phyloP scores from a whole-genome alignment of 176 grass and related monocot species.

The Aechmea fasciata region DNA sequence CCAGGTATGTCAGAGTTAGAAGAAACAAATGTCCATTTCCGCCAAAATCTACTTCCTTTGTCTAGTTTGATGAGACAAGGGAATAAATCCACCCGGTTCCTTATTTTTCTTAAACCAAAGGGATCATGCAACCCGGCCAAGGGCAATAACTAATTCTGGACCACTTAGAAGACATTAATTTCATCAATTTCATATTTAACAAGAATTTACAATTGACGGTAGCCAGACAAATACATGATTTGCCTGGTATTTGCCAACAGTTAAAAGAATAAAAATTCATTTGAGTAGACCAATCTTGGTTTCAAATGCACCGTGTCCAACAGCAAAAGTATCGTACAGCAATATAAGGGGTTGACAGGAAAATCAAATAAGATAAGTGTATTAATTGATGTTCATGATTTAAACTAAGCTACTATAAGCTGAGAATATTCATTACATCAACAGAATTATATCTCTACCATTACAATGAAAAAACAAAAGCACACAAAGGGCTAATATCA shows the following conservation, averaged over 20 bases:
- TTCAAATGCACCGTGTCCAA: not conserved
- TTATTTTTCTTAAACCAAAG: no score
- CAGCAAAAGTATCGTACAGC: not conserved
- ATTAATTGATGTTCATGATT: not conserved
- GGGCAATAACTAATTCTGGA: no score
- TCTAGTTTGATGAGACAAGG: no score
- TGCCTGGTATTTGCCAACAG: not conserved
- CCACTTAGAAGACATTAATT: no score
- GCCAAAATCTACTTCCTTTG: no score
- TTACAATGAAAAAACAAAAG: not conserved
- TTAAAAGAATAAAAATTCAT: not conserved
- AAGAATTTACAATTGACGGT: no score
- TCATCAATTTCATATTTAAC: no score
- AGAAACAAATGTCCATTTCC: no score
- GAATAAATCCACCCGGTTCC: no score
- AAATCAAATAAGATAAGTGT: not conserved
- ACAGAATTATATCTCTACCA: not conserved
- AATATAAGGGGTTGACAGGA: slow-evolving; percentile 1
- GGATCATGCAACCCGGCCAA: no score
- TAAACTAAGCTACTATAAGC: not conserved
- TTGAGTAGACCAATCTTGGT: not conserved
- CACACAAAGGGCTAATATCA: not conserved
- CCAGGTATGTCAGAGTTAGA: no score
- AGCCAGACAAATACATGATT: not conserved
- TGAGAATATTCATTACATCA: not conserved